Conservation (phyloP, 495 filamentous ascomycete species). For the Talaromyces nanjingensis region DNA sequence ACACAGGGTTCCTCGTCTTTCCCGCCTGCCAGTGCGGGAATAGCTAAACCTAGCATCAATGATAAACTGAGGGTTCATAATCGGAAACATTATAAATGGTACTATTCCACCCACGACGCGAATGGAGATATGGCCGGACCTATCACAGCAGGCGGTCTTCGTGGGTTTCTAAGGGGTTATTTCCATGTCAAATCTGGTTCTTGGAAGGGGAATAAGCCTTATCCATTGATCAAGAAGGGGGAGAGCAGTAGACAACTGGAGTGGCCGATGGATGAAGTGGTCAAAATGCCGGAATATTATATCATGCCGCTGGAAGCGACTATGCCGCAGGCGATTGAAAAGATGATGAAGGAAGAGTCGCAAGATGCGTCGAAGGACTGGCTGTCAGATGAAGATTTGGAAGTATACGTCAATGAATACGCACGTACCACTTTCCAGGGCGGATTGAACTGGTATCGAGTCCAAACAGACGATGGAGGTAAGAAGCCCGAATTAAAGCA, state of each 20-base stretch:
- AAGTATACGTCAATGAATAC: conserved; percentile 55
- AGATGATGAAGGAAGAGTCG: conserved; percentile 47
- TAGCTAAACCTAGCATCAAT: conserved; percentile 39
- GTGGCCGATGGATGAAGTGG: conserved; percentile 50
- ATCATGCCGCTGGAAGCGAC: conserved; percentile 52
- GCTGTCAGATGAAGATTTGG: conserved; percentile 50
- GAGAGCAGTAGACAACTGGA: conserved; percentile 9
- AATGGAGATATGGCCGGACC: conserved; percentile 53
- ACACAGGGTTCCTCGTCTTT: conserved; percentile 14
- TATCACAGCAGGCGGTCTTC: conserved; percentile 40
- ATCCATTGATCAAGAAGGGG: conserved; percentile 28
- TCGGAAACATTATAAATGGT: conserved; percentile 65
- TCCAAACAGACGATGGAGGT: conserved; percentile 42
- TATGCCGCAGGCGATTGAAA: conserved; percentile 50
- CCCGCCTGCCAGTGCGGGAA: conserved; percentile 13
- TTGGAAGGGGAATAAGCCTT: conserved; percentile 48
- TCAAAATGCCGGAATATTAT: conserved; percentile 59
- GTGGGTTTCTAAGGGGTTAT: conserved; percentile 56
- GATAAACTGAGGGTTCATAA: conserved; percentile 44
- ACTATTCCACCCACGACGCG: conserved; percentile 53
- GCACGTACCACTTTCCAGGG: conserved; percentile 64
- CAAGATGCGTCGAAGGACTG: conserved; percentile 30
- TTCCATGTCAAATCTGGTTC: conserved; percentile 61
- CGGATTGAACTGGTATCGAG: conserved; percentile 63
- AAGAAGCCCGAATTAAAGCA: conserved; percentile 17